Evolutionary conservation across 371 early-diverging fungal genomes (phyloP).

Genomic region (Apophysomyces elegans): DNA sequence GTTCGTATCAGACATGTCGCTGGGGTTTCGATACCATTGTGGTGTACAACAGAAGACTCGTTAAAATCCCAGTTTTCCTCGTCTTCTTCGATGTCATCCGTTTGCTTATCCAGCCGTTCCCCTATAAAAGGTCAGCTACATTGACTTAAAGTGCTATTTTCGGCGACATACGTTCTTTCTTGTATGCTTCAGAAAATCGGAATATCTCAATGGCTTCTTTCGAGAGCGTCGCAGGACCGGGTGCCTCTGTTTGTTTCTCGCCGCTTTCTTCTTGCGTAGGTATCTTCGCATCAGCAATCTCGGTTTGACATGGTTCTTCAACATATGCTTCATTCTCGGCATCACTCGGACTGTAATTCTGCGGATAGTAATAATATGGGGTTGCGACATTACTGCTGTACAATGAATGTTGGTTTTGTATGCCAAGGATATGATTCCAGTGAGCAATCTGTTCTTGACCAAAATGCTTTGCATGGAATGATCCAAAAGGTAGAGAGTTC

Average conservation of each 20-base stretch:
- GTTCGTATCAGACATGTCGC: conserved; percentile 30
- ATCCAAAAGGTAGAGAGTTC: conserved; percentile 13
- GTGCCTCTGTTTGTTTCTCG: not conserved
- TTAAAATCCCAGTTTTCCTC: conserved; percentile 33
- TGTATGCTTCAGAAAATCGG: conserved; percentile 44
- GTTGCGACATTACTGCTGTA: not conserved
- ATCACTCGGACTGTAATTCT: not conserved
- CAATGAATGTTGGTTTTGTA: not conserved
- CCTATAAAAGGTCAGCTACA: not conserved
- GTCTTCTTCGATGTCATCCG: conserved; percentile 16
- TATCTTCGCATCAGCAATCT: not conserved
- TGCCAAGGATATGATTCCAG: conserved; percentile 6
- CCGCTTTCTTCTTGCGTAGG: not conserved
- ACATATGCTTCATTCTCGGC: not conserved
- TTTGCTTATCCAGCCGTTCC: conserved; percentile 17
- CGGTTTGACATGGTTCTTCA: not conserved
- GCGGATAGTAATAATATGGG: not conserved
- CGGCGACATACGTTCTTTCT: conserved; percentile 27
- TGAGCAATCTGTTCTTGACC: conserved; percentile 1
- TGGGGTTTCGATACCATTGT: conserved; percentile 37
- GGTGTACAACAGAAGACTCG: conserved; percentile 27
- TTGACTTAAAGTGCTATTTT: no score
- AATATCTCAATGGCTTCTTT: conserved; percentile 47
- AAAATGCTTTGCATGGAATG: conserved; percentile 10
- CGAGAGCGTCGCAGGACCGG: conserved; percentile 14